Percentiles rank a stretch among this genome's conserved stretches.
Conservation (phyloP, 2,329 filamentous ascomycete genomes). For the Falciphora oryzae region DNA sequence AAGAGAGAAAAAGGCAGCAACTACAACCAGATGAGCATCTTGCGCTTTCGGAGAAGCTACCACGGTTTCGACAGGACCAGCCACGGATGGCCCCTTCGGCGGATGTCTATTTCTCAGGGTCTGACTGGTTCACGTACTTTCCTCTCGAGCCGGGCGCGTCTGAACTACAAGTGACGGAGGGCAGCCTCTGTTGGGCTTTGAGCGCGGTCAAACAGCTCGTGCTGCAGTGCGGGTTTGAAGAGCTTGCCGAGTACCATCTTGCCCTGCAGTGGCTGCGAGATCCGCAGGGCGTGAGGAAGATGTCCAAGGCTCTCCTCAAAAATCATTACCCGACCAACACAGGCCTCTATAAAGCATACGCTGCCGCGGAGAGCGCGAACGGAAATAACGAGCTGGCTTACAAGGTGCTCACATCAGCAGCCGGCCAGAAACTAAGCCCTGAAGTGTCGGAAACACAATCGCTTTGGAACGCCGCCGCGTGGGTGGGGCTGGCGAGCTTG, state of each 20-base stretch:
- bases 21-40: neutral
- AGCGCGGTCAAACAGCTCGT: constrained; percentile 54
- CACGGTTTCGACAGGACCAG: constrained; percentile 26
- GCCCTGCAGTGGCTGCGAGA: constrained; percentile 58
- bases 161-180: constrained; percentile 19
- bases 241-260: constrained; percentile 63
- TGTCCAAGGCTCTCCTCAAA: constrained; percentile 66
- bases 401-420: constrained; percentile 61
- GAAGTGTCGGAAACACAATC: constrained; percentile 22
- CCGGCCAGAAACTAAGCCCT: constrained; percentile 38
- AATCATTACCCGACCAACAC: constrained; percentile 56
- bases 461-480: constrained; percentile 60
- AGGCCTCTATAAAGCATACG: constrained; percentile 73
- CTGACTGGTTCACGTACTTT: constrained; percentile 40
- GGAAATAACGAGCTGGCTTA: constrained; percentile 52
- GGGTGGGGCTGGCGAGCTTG: constrained; percentile 52
- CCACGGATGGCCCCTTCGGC: constrained; percentile 30
- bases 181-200: constrained; percentile 41
- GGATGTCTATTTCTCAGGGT: constrained; percentile 37
- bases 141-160: constrained; percentile 15
- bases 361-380: constrained; percentile 59
- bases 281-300: constrained; percentile 54
- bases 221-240: constrained; percentile 35
- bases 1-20: neutral
- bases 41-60: constrained; percentile 9